Base-by-base conservation (phyloP, 805 yeast genomes). In the Hermanozyma aechmeae region DNA sequence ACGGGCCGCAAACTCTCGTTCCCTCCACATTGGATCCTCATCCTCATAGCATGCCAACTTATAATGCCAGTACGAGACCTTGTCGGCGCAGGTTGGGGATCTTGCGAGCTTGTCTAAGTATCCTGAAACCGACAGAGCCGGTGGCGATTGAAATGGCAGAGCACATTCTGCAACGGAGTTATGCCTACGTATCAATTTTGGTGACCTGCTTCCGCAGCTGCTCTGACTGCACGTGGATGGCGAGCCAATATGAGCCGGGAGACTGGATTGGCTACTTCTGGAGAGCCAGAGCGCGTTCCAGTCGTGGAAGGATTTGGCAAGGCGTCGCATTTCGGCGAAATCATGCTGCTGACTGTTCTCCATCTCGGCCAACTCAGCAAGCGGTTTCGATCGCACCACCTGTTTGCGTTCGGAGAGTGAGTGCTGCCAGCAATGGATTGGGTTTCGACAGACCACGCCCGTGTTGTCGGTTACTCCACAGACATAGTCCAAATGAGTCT, bases 401-500 rank as follows among this genome's bases (percentile, higher is more conserved):
- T 23, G 21, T 6, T 16, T n/a, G 16, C 38, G 20, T 16, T 41
- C 39, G n/a, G 30, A 35, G 4, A 37, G 29, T 35, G 33, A 35
- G 23, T 41, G 45, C 3, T n/a, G 14, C 15, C 20, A 26, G 23
- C 45, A 39, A 21, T 37, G 37, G 11, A 41, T 20, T 25, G 28
- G 24, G 23, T 33, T 29, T 23, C 26, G 23, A 29, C 45, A 41
- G 6, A 24, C 20, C 5, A 14, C 23, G 4, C 43, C 39, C n/a
- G n/a, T n/a, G n/a, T 26, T 17, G 5, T n/a, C n/a, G n/a, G 22
- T 12, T 7, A 39, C 43, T 3, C 45, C 45, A 18, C 45, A 41
- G 15, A 41, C 29, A 26, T 39, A 41, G 28, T 41, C 44, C 5
- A 31, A 15, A 13, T 35, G 36, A 7, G 31, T 33, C 15, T 27